phyloP scores from a whole-genome alignment of 306 rosid genomes.

The Calophaca sinica region DNA sequence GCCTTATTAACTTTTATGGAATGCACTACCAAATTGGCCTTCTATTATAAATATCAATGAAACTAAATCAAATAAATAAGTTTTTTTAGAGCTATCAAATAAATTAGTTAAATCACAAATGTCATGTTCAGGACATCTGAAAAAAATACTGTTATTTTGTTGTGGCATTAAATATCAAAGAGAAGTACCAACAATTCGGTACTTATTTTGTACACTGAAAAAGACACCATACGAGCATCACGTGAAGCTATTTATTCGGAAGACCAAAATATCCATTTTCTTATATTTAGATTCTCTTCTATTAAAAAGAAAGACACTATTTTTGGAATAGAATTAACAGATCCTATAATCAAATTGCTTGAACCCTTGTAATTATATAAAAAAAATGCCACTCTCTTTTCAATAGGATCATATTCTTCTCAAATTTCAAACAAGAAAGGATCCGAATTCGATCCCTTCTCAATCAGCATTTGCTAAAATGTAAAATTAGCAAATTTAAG shows the following conservation, averaged over 20 bases:
- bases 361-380: no score
- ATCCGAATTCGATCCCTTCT: background rate
- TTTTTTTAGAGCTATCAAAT: no score
- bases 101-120: background rate
- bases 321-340: no score
- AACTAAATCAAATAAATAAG: background rate
- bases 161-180: constrained; percentile 38
- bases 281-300: background rate
- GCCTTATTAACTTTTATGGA: no score
- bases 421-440: background rate
- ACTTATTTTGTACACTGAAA: constrained; percentile 13
- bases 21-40: no score
- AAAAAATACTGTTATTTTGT: background rate
- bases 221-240: constrained; percentile 33
- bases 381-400: no score
- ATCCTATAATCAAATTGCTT: no score
- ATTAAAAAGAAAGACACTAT: no score
- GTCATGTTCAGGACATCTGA: background rate
- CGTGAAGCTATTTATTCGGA: constrained; percentile 42
- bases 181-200: constrained; percentile 1
- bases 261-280: background rate
- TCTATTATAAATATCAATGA: no score
- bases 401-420: background rate
- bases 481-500: background rate
- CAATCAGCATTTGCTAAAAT: background rate